Percentiles rank a stretch among this genome's conserved stretches.
These are phyloP conservation scores for Alternaria gansuensis DNA, from an alignment of 2,329 filamentous ascomycete genomes.

Conservation along the genomic window DNA sequence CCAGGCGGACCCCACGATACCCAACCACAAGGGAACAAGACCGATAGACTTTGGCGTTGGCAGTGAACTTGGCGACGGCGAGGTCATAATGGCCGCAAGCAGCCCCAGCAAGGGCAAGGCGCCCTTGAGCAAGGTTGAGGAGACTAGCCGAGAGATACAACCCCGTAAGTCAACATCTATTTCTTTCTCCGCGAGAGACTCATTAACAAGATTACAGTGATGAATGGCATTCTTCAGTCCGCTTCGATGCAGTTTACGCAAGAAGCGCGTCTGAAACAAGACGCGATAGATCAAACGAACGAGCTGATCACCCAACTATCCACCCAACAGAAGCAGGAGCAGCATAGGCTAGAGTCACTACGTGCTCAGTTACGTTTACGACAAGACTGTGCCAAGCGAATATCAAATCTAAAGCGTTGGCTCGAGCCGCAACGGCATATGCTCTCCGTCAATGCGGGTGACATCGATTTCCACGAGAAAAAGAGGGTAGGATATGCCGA, in stretches of 20 bases:
- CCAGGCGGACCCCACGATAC: conserved; percentile 88
- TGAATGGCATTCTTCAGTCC: conserved; percentile 81
- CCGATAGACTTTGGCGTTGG: conserved; percentile 96
- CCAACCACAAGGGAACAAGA: conserved; percentile 86
- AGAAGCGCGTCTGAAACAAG: conserved; percentile 84
- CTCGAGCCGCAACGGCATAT: conserved; percentile 72
- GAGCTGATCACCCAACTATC: conserved; percentile 81
- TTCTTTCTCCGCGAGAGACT: neutral
- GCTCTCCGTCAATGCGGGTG: conserved; percentile 57
- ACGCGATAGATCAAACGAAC: conserved; percentile 82
- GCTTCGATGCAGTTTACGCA: conserved; percentile 80
- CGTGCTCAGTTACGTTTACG: conserved; percentile 70
- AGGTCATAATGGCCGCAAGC: conserved; percentile 30
- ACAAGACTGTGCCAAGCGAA: conserved; percentile 73
- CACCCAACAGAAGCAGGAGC: conserved; percentile 77
- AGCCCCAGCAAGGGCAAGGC: conserved; percentile 52
- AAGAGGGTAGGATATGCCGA: conserved; percentile 60
- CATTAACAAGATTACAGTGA: conserved; percentile 59
- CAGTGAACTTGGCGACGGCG: conserved; percentile 61
- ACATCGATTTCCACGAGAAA: conserved; percentile 54
- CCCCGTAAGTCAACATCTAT: conserved; percentile 67
- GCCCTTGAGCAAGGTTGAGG: conserved; percentile 63
- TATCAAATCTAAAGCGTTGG: conserved; percentile 79
- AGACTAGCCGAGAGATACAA: conserved; percentile 82
- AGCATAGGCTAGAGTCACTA: conserved; percentile 75